Conservation (phyloP, 495 filamentous ascomycete genomes). For the Xylaria telfairii region DNA sequence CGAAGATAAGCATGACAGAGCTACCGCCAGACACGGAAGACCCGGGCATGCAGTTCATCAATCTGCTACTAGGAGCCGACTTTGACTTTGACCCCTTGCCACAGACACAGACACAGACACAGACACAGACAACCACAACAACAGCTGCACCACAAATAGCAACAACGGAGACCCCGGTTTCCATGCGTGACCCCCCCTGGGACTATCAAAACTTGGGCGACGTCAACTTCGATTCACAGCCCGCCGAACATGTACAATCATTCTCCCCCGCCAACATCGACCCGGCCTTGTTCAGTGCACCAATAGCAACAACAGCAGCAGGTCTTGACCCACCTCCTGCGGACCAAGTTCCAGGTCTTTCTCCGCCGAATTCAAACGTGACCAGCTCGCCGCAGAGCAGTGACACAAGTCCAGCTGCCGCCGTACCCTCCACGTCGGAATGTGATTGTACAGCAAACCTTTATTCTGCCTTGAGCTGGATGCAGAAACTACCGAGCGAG, state of each 20-base stretch:
- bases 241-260: conserved; percentile 23
- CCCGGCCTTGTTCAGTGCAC: conserved; percentile 33
- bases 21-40: conserved; percentile 31
- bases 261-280: conserved; percentile 34
- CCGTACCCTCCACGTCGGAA: conserved; percentile 2
- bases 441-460: conserved; percentile 48
- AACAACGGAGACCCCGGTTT: background rate
- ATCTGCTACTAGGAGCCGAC: conserved; percentile 23
- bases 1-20: conserved; percentile 38
- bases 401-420: conserved; percentile 21
- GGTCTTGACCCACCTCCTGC: conserved; percentile 12
- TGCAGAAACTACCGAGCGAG: conserved; percentile 51
- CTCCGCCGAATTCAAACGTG: conserved; percentile 28
- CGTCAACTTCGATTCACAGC: conserved; percentile 31
- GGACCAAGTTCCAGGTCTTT: conserved; percentile 33
- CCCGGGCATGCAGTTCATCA: conserved; percentile 32
- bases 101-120: background rate
- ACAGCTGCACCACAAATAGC: background rate
- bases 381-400: conserved; percentile 34
- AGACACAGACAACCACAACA: background rate
- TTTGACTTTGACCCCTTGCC: conserved; percentile 25
- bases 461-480: conserved; percentile 52
- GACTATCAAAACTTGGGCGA: conserved; percentile 27
- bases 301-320: no score
- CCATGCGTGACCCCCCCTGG: conserved; percentile 22